These are phyloP conservation scores for Coemansia sp. DNA, from an alignment of 192 early-diverging fungal species.

Conservation along the genomic window DNA sequence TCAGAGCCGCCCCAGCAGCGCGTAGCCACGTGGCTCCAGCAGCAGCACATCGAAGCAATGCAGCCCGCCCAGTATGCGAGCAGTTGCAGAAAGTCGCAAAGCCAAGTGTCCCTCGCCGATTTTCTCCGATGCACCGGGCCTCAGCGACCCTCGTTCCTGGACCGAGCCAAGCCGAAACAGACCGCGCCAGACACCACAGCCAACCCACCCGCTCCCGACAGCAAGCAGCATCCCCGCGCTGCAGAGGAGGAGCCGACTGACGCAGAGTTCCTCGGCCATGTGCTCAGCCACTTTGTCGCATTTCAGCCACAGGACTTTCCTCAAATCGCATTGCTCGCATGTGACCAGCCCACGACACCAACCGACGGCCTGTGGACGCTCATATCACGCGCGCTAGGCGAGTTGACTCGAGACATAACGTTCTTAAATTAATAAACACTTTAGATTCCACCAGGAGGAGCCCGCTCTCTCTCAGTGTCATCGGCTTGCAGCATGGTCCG, in stretches of 20 bases:
- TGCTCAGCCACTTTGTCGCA: slow-evolving; percentile 33
- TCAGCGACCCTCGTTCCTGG: slow-evolving; percentile 36
- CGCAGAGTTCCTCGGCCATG: slow-evolving; percentile 43
- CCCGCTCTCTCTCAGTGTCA: slow-evolving; percentile 4
- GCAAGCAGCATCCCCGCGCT: background rate
- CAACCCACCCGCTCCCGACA: background rate
- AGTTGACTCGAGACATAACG: slow-evolving; percentile 25
- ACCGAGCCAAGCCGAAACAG: background rate
- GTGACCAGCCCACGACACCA: background rate
- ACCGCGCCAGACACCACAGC: background rate
- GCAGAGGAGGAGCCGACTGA: background rate
- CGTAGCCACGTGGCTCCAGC: slow-evolving; percentile 10
- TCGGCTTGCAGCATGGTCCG: slow-evolving; percentile 28
- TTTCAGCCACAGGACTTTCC: slow-evolving; percentile 48
- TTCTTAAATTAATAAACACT: slow-evolving; percentile 19
- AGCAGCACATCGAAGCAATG: background rate
- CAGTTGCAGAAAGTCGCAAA: slow-evolving; percentile 7
- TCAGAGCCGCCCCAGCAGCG: slow-evolving; percentile 15
- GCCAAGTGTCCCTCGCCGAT: slow-evolving; percentile 34
- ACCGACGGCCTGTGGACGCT: slow-evolving; percentile 20
- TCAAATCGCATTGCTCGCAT: background rate
- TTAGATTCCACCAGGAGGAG: background rate
- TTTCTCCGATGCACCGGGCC: slow-evolving; percentile 27
- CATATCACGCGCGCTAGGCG: slow-evolving; percentile 22
- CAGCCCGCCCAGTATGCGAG: background rate